A percentile compares a stretch with the other conserved stretches of the same genome.
Evolutionary conservation across 257 asterid species (phyloP).

Genomic region (Gentiana macrophylla): DNA sequence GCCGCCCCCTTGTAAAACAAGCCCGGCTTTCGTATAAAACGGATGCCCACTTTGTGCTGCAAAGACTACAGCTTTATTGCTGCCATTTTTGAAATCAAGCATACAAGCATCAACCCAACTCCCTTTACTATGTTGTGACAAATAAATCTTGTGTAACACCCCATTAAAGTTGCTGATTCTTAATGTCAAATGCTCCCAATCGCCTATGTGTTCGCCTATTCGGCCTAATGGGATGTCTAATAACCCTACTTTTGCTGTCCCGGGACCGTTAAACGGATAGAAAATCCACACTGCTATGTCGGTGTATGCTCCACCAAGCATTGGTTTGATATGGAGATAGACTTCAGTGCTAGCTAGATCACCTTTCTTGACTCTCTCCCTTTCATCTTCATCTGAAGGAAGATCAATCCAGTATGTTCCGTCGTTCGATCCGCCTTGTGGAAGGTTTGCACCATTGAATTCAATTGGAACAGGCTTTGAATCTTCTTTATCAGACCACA

Average conservation of each 20-base stretch:
- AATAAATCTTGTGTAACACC: constrained; percentile 36
- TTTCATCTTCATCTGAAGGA: constrained; percentile 27
- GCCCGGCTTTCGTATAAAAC: constrained; percentile 29
- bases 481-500: constrained; percentile 47
- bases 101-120: constrained; percentile 49
- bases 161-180: constrained; percentile 83
- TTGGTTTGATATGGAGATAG: constrained; percentile 61
- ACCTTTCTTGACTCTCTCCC: constrained; percentile 38
- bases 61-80: constrained; percentile 48
- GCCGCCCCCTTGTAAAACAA: constrained; percentile 38
- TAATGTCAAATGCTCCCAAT: constrained; percentile 87
- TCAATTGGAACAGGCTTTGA: constrained; percentile 39
- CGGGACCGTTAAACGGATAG: constrained; percentile 80
- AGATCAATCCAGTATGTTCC: constrained; percentile 71
- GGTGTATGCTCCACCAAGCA: constrained; percentile 59
- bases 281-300: constrained; percentile 78
- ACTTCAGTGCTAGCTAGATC: constrained; percentile 45
- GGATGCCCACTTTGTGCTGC: constrained; percentile 73
- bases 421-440: constrained; percentile 68
- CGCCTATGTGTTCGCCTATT: constrained; percentile 84
- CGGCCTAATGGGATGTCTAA: constrained; percentile 43
- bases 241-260: constrained; percentile 48
- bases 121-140: constrained; percentile 59
- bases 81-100: constrained; percentile 33
- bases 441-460: constrained; percentile 59